phyloP scores from a whole-genome alignment of 2,329 filamentous ascomycete genomes.

The Ceratocystiopsis brevicomis region DNA sequence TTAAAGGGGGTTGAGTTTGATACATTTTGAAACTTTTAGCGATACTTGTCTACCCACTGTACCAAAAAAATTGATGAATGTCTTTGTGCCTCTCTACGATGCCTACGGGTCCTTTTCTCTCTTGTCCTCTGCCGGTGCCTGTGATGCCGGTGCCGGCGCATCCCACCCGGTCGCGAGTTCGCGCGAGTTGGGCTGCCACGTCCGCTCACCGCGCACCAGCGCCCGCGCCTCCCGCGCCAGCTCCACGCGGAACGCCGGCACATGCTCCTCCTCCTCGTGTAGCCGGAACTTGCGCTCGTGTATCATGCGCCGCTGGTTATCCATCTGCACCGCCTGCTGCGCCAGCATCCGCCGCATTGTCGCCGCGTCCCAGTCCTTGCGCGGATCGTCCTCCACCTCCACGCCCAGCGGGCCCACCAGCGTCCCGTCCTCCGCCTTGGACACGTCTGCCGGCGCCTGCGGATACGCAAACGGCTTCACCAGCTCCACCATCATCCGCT shows the following conservation, averaged over 20 bases:
- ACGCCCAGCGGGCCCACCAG: too few species aligned
- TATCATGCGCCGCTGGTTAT: constrained; percentile 13
- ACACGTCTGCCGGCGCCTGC: constrained; percentile 39
- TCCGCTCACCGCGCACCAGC: constrained; percentile 38
- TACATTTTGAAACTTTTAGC: too few species aligned
- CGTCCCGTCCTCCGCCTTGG: constrained; percentile 2
- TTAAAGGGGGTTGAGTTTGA: too few species aligned
- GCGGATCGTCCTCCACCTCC: constrained; percentile 7
- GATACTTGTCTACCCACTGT: too few species aligned
- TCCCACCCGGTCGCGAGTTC: constrained; percentile 18
- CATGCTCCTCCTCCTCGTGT: constrained; percentile 16
- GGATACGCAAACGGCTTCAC: constrained; percentile 80
- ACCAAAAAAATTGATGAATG: too few species aligned
- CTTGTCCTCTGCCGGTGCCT: too few species aligned
- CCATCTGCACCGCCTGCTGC: constrained; percentile 13
- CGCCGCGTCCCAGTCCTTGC: constrained; percentile 43
- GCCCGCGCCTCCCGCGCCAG: constrained; percentile 41
- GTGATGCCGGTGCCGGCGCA: not conserved
- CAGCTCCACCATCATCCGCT: constrained; percentile 92
- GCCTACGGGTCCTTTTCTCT: too few species aligned
- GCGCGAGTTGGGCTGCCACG: constrained; percentile 27
- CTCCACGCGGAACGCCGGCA: constrained; percentile 20
- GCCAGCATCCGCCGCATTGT: constrained; percentile 22
- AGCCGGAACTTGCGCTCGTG: constrained; percentile 8
- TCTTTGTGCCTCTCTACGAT: too few species aligned